Percentiles rank a stretch among this genome's conserved stretches.
These are phyloP conservation scores for Xanthoconium separans DNA, from an alignment of 1,284 basidiomycete genomes.

Conservation along the genomic window DNA sequence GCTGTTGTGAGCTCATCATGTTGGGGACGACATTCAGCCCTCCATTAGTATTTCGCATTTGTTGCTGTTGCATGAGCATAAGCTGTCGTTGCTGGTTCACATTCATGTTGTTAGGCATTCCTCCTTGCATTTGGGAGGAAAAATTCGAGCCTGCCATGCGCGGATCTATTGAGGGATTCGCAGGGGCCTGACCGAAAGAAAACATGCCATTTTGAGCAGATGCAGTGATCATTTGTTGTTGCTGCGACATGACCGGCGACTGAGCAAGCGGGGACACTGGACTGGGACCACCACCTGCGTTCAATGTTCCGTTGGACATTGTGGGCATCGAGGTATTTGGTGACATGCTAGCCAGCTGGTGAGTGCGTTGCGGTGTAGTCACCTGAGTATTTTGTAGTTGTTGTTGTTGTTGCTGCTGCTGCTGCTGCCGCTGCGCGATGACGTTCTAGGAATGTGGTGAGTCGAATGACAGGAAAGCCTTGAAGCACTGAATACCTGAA, in stretches of 20 bases:
- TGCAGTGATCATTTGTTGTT: constrained; percentile 32
- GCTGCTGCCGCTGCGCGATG: constrained; percentile 18
- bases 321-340: constrained; percentile 21
- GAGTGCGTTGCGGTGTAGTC: constrained; percentile 22
- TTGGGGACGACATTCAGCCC: constrained; percentile 29
- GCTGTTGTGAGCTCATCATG: constrained; percentile 37
- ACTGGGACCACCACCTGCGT: constrained; percentile 18
- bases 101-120: constrained; percentile 33
- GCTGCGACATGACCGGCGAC: constrained; percentile 32
- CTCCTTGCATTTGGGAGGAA: constrained; percentile 29
- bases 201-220: constrained; percentile 35
- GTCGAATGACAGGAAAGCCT: constrained; percentile 4
- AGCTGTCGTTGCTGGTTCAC: constrained; percentile 42
- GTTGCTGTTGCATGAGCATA: constrained; percentile 41
- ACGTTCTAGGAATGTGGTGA: constrained; percentile 13
- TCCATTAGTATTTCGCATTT: constrained; percentile 34
- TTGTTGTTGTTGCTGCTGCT: too few species aligned
- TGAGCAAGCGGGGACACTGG: constrained; percentile 31
- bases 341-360: constrained; percentile 29
- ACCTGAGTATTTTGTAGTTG: constrained; percentile 29
- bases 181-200: constrained; percentile 26
- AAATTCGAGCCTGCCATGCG: constrained; percentile 29
- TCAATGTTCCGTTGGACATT: constrained; percentile 28
- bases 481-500: constrained; percentile 45
- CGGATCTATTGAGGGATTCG: constrained; percentile 28